Evolutionary conservation across 495 filamentous ascomycete genomes (phyloP).

Genomic region (Talaromyces proteolyticus): DNA sequence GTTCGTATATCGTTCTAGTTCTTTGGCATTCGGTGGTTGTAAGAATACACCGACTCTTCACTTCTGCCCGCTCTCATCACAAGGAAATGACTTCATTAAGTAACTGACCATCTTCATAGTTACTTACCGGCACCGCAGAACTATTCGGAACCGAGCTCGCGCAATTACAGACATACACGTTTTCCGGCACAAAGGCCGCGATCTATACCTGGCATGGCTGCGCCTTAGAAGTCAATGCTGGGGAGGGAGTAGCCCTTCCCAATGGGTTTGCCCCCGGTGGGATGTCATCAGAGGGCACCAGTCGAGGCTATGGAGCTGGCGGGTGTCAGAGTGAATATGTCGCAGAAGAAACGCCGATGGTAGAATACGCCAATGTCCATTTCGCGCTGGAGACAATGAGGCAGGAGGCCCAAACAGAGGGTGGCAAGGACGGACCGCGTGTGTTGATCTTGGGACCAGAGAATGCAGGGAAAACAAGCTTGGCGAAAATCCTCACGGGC

Average conservation of each 20-base stretch:
- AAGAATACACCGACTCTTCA: too few species aligned
- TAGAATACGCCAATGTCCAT: constrained; percentile 79
- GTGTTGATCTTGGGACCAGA: constrained; percentile 81
- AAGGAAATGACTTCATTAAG: background rate
- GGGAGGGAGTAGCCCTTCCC: constrained; percentile 35
- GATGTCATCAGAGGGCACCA: constrained; percentile 4
- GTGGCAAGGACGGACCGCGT: constrained; percentile 61
- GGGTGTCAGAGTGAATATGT: constrained; percentile 65
- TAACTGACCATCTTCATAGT: constrained; percentile 26
- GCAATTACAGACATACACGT: constrained; percentile 70
- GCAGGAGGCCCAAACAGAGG: constrained; percentile 36
- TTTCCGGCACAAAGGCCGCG: constrained; percentile 76
- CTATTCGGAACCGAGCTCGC: constrained; percentile 95
- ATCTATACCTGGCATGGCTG: constrained; percentile 92
- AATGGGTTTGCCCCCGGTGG: constrained; percentile 21
- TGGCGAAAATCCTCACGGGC: constrained; percentile 73
- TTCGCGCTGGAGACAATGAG: constrained; percentile 71
- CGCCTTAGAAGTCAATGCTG: constrained; percentile 64
- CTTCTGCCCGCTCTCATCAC: too few species aligned
- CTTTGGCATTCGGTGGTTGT: background rate
- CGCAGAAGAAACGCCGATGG: constrained; percentile 81
- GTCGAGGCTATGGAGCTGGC: constrained; percentile 32
- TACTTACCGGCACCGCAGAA: constrained; percentile 81
- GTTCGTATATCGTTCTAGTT: constrained; percentile 15
- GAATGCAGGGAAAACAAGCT: constrained; percentile 77